phyloP scores from a whole-genome alignment of 768 basidiomycete species.

The Lentinus tigrinus region DNA sequence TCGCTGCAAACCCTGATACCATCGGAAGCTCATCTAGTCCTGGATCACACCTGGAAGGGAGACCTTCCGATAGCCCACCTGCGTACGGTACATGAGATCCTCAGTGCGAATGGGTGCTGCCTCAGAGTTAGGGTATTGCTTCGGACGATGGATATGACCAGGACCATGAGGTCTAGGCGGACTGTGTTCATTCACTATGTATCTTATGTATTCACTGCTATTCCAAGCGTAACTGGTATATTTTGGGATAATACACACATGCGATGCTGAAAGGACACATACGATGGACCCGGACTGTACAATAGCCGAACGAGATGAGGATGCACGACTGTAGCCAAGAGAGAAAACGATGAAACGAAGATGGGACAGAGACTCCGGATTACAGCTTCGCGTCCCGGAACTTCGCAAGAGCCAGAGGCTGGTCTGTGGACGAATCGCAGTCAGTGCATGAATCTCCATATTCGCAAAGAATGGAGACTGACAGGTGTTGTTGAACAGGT shows the following conservation, averaged over 20 bases:
- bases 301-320: background rate
- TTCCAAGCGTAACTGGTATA: too few species aligned
- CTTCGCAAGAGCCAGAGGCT: constrained; percentile 19
- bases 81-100: background rate
- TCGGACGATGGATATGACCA: too few species aligned
- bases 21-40: background rate
- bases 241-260: too few species aligned
- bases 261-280: too few species aligned
- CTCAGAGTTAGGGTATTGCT: too few species aligned
- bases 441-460: background rate
- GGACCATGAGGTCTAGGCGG: too few species aligned
- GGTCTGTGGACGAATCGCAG: constrained; percentile 6
- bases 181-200: too few species aligned
- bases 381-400: constrained; percentile 23
- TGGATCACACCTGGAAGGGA: background rate
- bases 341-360: background rate
- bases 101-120: background rate
- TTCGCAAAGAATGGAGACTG: constrained; percentile 33
- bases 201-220: too few species aligned
- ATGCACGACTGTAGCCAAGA: too few species aligned
- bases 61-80: background rate
- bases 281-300: background rate
- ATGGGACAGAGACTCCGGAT: background rate
- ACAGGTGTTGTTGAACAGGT: constrained; percentile 79
- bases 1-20: background rate